Base-by-base conservation (phyloP, 805 yeast species). In the Tetrapisispora namnaoensis region DNA sequence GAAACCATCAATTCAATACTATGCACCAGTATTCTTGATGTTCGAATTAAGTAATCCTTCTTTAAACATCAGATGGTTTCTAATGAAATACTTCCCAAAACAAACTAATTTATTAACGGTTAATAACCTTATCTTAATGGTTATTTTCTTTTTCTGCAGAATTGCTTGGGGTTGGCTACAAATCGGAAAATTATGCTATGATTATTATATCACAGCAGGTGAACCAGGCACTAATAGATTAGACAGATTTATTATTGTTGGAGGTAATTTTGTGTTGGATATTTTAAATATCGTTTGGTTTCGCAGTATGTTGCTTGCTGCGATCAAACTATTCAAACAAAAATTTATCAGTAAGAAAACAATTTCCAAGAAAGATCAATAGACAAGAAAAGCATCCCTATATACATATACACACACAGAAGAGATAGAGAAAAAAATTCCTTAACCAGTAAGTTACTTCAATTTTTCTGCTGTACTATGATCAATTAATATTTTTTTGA, bases 31-130 rank as follows among this genome's bases (percentile, higher is more conserved):
- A 10, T 89, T 89, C 62, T 72, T 90, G 58, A 65, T 85, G 55
- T 89, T 85, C 67, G 97, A 89, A 69, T 73, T 83, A 49, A 83
- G 93, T 38, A 86, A 95, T 16, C 96, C 96, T 14, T 88, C 88
- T 65, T 86, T 89, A 53, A 90, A 89, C 66, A 62, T 86, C 56
- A 82, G 91, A 67, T 89, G 96, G 95, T 87, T 84, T 65, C 80
- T 86, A 18, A 52, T 56, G 42, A 60, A 65, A 45, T 65, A 55
- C 42, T 48, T 55, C 30, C 61, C 61, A 22, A 43, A 42, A 14
- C 49, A 53, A n/a, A 56, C 49, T 11, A 53, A 48, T 16, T 1
- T 57, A 16, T 91, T 95, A 2, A 55, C 75, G 75, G 45, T 73
- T 68, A 41, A 70, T 52, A 42, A 53, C 73, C 21, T 74, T 73